Conservation (phyloP, 2,329 filamentous ascomycete species). For the Furcasterigmium sp. region DNA sequence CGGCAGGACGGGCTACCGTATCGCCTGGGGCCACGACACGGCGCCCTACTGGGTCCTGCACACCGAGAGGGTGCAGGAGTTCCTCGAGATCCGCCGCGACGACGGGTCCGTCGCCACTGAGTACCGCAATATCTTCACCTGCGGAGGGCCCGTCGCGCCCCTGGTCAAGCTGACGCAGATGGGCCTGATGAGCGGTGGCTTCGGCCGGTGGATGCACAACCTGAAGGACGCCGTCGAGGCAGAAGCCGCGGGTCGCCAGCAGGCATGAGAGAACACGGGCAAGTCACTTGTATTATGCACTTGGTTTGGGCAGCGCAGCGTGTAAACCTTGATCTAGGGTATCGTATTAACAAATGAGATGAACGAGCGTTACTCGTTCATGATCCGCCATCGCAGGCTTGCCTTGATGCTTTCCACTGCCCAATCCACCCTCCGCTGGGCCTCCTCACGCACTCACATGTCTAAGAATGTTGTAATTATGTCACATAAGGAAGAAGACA, state of each 20-base stretch:
- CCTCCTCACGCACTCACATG: neutral
- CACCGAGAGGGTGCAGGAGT: slow-evolving; percentile 38
- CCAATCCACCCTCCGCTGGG: too few species aligned
- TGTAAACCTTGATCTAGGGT: neutral
- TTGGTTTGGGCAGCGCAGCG: neutral
- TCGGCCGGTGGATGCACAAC: slow-evolving; percentile 31
- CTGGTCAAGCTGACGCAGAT: slow-evolving; percentile 27
- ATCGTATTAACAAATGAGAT: neutral
- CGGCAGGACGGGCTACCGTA: slow-evolving; percentile 26
- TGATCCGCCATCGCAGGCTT: too few species aligned
- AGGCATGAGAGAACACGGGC: too few species aligned
- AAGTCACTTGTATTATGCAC: too few species aligned
- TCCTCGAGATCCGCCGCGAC: slow-evolving; percentile 19
- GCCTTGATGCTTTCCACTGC: too few species aligned
- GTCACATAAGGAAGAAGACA: neutral
- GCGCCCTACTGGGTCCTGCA: slow-evolving; percentile 25
- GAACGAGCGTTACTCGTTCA: neutral
- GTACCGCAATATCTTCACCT: slow-evolving; percentile 41
- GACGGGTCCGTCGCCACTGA: slow-evolving; percentile 24
- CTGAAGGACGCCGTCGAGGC: slow-evolving; percentile 26
- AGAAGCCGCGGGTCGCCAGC: neutral
- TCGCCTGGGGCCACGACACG: slow-evolving; percentile 30
- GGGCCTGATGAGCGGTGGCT: slow-evolving; percentile 23
- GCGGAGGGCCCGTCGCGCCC: slow-evolving; percentile 30
- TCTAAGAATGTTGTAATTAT: neutral